phyloP scores from a whole-genome alignment of 768 basidiomycete genomes.

The Suillus cothurnatus region DNA sequence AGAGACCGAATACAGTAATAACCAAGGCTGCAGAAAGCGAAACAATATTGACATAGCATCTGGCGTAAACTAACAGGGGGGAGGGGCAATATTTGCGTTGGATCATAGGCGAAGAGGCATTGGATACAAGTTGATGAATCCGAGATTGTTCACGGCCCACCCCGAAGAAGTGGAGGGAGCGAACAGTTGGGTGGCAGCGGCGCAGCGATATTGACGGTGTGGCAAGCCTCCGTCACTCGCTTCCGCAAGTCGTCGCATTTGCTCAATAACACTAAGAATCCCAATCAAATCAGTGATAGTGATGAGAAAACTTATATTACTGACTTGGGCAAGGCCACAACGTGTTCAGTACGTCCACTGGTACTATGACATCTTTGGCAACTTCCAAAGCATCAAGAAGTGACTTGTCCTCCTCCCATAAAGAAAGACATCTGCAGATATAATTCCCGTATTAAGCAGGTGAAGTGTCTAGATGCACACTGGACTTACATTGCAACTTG shows the following conservation, averaged over 20 bases:
- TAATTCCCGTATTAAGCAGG: conserved; percentile 8
- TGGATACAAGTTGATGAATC: background rate
- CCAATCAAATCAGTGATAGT: background rate
- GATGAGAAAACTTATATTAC: conserved; percentile 14
- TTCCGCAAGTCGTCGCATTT: conserved; percentile 52
- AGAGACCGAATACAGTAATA: conserved; percentile 26
- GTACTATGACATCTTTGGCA: conserved; percentile 62
- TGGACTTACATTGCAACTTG: conserved; percentile 60
- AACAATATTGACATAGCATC: conserved; percentile 29
- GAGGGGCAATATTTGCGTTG: conserved; percentile 19
- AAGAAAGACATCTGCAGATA: conserved; percentile 53
- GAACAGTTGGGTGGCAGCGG: conserved; percentile 44
- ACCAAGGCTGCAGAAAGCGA: conserved; percentile 31
- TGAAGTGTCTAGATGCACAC: conserved; percentile 15
- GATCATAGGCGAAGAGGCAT: background rate
- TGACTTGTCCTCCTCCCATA: conserved; percentile 66
- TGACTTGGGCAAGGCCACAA: conserved; percentile 66
- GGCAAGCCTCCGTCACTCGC: conserved; percentile 52
- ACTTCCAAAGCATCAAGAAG: conserved; percentile 63
- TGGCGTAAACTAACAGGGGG: conserved; percentile 31
- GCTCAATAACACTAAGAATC: conserved; percentile 44
- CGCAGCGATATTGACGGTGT: conserved; percentile 40
- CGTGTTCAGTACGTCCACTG: conserved; percentile 66
- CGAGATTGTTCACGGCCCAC: conserved; percentile 20
- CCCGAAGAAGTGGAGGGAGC: conserved; percentile 36